Percentiles rank a stretch among this genome's conserved stretches.
Conservation (phyloP, 345 rosid genomes). For the Passiflora organensis region DNA sequence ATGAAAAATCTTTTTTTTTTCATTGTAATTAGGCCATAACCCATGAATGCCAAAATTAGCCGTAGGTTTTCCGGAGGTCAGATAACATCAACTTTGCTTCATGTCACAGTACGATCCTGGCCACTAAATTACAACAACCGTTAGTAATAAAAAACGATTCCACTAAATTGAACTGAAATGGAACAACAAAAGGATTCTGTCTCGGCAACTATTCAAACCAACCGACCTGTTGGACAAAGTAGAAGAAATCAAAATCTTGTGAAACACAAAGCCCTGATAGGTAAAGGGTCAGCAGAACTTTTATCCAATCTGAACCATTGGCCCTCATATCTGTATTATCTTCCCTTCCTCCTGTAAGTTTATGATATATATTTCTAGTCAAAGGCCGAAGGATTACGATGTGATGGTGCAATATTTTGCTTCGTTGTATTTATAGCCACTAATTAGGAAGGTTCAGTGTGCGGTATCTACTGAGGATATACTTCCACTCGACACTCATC, state of each 20-base stretch:
- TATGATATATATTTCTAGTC: too few species aligned
- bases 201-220: too few species aligned
- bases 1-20: too few species aligned
- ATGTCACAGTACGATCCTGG: slow-evolving; percentile 93
- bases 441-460: too few species aligned
- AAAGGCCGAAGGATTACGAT: too few species aligned
- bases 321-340: slow-evolving; percentile 31
- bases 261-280: slow-evolving; percentile 40
- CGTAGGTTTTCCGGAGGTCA: slow-evolving; percentile 76
- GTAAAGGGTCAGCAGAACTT: slow-evolving; percentile 25
- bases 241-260: slow-evolving; percentile 85
- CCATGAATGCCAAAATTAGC: slow-evolving; percentile 94
- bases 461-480: too few species aligned
- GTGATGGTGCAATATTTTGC: too few species aligned
- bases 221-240: slow-evolving; percentile 82
- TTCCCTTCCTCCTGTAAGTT: too few species aligned
- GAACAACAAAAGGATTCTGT: too few species aligned
- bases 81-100: slow-evolving; percentile 64
- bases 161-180: neutral
- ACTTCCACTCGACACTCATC: too few species aligned
- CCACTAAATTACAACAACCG: slow-evolving; percentile 62
- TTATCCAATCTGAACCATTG: slow-evolving; percentile 21
- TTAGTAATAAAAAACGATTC: neutral
- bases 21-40: slow-evolving; percentile 82
- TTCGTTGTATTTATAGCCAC: too few species aligned